Percentiles rank a stretch among this genome's conserved stretches.
Conservation (phyloP, 2,329 filamentous ascomycete species). For the Nigrospora sphaerica region DNA sequence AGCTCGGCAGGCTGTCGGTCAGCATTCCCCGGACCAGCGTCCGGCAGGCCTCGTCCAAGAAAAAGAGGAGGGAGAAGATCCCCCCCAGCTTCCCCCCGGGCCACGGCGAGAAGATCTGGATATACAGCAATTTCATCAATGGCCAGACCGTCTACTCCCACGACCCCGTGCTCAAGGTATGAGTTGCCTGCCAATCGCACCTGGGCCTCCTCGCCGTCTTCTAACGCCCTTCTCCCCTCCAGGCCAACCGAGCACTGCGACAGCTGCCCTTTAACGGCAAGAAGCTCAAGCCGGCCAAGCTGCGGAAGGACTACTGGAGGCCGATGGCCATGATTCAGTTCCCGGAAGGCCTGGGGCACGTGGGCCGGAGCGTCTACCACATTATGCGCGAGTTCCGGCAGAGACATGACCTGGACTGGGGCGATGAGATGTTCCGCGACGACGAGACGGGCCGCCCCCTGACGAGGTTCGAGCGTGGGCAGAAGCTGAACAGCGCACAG, state of each 20-base stretch:
- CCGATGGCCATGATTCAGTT: slow-evolving; percentile 55
- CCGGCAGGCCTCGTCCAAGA: slow-evolving; percentile 23
- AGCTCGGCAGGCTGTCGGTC: slow-evolving; percentile 34
- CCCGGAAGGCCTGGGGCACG: slow-evolving; percentile 38
- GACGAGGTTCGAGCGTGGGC: slow-evolving; percentile 37
- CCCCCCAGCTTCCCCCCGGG: slow-evolving; percentile 20
- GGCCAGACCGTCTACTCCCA: slow-evolving; percentile 48
- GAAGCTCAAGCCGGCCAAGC: slow-evolving; percentile 54
- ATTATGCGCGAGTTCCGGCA: slow-evolving; percentile 58
- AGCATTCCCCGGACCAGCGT: slow-evolving; percentile 32
- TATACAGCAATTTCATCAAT: slow-evolving; percentile 42
- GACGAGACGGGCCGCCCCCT: slow-evolving; percentile 24
- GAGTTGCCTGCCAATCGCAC: slow-evolving; percentile 7
- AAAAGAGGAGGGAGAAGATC: slow-evolving; percentile 5
- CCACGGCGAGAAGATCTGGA: slow-evolving; percentile 52
- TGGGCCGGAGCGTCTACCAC: slow-evolving; percentile 54
- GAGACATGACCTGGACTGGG: slow-evolving; percentile 57
- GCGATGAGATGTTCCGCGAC: slow-evolving; percentile 33
- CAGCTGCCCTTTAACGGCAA: slow-evolving; percentile 56
- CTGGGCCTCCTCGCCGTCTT: neutral
- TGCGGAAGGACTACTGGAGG: slow-evolving; percentile 62
- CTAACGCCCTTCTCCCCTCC: neutral
- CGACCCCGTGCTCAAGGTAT: slow-evolving; percentile 35
- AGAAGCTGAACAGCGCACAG: slow-evolving; percentile 47
- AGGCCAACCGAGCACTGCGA: slow-evolving; percentile 15